phyloP scores from a whole-genome alignment of 148 eudicot genomes.

The Silene conica region DNA sequence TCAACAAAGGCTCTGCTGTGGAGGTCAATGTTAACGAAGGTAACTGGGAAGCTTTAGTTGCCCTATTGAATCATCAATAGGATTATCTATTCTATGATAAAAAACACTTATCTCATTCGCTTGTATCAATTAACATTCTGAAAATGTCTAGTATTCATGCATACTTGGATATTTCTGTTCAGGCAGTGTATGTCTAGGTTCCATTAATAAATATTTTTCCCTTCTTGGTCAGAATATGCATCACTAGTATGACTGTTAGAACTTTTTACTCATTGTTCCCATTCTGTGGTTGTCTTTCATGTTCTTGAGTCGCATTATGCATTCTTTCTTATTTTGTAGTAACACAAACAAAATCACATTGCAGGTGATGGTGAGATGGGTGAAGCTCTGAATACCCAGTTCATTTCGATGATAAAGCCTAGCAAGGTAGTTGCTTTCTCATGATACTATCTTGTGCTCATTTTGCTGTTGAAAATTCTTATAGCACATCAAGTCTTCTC shows the following conservation, averaged over 20 bases:
- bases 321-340: constrained; percentile 21
- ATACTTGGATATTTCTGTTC: not conserved
- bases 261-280: not conserved
- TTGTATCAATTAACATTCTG: not conserved
- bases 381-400: constrained; percentile 22
- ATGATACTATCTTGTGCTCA: not conserved
- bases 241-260: not conserved
- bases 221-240: not conserved
- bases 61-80: not conserved
- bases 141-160: not conserved
- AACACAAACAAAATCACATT: constrained; percentile 19
- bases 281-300: not conserved
- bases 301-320: not conserved
- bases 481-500: not conserved
- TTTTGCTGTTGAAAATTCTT: not conserved
- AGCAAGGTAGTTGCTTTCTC: constrained; percentile 29
- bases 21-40: not conserved
- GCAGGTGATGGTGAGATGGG: constrained; percentile 23
- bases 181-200: not conserved
- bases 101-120: not conserved
- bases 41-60: not conserved
- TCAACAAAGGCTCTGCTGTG: not conserved
- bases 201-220: not conserved
- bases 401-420: constrained; percentile 25
- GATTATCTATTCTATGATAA: not conserved